Evolutionary conservation across 768 basidiomycete genomes (phyloP).

Genomic region (Coprinellus micaceus): DNA sequence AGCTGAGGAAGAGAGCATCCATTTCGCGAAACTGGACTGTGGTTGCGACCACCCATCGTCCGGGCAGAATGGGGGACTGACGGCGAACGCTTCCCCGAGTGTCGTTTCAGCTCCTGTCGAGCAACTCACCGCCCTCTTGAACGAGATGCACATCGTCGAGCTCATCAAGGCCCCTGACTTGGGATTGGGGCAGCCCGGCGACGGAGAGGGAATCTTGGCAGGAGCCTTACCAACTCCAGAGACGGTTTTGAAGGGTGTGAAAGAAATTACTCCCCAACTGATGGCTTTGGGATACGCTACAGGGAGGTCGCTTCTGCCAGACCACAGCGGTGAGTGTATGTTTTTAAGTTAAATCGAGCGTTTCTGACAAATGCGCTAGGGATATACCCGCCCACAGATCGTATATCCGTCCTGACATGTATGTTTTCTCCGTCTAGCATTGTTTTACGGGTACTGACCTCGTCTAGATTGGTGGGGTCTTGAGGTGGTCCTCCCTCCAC

Average conservation of each 20-base stretch:
- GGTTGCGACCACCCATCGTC: neutral
- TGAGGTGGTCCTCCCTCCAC: slow-evolving; percentile 71
- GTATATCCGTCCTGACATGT: slow-evolving; percentile 80
- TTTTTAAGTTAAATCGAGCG: neutral
- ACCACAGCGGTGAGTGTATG: slow-evolving; percentile 52
- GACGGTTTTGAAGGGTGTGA: slow-evolving; percentile 64
- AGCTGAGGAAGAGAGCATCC: slow-evolving; percentile 54
- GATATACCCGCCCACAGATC: slow-evolving; percentile 68
- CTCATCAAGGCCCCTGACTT: slow-evolving; percentile 59
- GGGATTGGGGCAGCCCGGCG: slow-evolving; percentile 73
- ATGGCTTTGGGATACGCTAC: slow-evolving; percentile 78
- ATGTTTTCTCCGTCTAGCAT: slow-evolving; percentile 23
- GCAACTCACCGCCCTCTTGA: slow-evolving; percentile 46
- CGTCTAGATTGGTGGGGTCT: slow-evolving; percentile 86
- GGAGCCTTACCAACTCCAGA: slow-evolving; percentile 75
- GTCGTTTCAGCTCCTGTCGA: slow-evolving; percentile 49
- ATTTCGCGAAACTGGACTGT: slow-evolving; percentile 47
- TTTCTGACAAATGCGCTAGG: slow-evolving; percentile 27
- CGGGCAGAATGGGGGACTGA: slow-evolving; percentile 8
- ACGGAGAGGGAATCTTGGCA: slow-evolving; percentile 61
- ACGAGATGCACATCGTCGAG: slow-evolving; percentile 59
- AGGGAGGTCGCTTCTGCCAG: slow-evolving; percentile 57
- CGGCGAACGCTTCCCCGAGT: slow-evolving; percentile 25
- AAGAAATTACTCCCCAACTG: slow-evolving; percentile 71
- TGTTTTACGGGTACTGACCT: slow-evolving; percentile 3